These are phyloP conservation scores for Dentipellis fragilis DNA, from an alignment of 768 basidiomycete genomes.

Conservation along the genomic window DNA sequence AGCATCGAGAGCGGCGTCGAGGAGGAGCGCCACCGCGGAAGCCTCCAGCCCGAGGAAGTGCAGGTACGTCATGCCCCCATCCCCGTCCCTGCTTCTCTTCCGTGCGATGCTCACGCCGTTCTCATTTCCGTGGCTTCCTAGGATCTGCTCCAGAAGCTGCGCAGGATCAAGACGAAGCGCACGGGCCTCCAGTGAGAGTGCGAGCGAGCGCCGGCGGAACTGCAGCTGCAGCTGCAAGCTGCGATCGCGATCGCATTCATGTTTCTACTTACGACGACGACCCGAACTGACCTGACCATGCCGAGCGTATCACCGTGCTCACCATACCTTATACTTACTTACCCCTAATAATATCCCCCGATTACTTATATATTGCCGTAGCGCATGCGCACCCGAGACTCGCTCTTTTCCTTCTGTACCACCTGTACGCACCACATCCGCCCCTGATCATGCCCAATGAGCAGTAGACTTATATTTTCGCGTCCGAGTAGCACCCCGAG, in stretches of 20 bases:
- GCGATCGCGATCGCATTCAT: no score
- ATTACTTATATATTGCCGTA: no score
- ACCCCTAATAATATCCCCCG: not conserved
- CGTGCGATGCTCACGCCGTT: slow-evolving; percentile 3
- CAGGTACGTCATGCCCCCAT: slow-evolving; percentile 38
- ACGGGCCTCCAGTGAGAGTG: slow-evolving; percentile 17
- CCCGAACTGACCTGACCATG: no score
- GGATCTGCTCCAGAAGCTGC: slow-evolving; percentile 37
- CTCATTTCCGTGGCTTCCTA: slow-evolving; percentile 5
- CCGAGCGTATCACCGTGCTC: no score
- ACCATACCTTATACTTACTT: not conserved
- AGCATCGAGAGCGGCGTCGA: slow-evolving; percentile 71
- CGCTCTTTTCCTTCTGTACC: not conserved
- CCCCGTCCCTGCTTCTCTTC: not conserved
- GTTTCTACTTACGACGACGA: no score
- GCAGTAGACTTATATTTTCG: no score
- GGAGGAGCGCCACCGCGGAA: slow-evolving; percentile 56
- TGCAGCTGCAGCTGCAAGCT: slow-evolving; percentile 7
- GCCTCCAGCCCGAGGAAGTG: slow-evolving; percentile 55
- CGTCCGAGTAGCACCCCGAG: no score
- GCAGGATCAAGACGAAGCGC: slow-evolving; percentile 46
- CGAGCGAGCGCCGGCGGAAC: slow-evolving; percentile 8
- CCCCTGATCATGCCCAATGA: no score
- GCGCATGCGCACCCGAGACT: not conserved
- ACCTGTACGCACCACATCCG: not conserved